Base-by-base conservation (phyloP, 2,329 filamentous ascomycete species). In the Alternaria incomplexa region DNA sequence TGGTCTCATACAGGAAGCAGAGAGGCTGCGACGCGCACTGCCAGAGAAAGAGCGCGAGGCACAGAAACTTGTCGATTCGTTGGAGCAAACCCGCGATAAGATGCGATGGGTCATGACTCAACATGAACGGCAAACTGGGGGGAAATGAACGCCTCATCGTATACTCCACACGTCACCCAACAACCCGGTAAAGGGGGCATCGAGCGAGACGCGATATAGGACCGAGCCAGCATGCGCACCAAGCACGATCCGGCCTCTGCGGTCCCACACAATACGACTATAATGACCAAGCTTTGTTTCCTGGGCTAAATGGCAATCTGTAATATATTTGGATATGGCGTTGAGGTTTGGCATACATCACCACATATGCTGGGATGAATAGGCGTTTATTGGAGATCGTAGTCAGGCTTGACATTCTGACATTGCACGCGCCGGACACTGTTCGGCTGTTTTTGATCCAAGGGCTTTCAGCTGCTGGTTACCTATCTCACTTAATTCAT, bases 91-190 rank as follows among this genome's bases (percentile, higher is more conserved):
- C n/a, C 81, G 91, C 54, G 84, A 88, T 65, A 88, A 92, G 81
- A 84, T 94, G 78, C 87, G 84, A 73, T 93, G 91, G 91, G 90
- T 91, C 13, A 84, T 93, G 67, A 70, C 74, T 7, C 75, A 78
- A 55, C 69, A 76, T 20, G 66, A 71, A 53, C 73, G 68, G 15
- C 72, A 76, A 46, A 57, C 46, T 44, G 58, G 50, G 32, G 58
- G 45, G 25, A 54, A 22, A 30, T 65, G 48, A 64, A 20, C 40
- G 9, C 12, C n/a, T 46, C 23, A n/a, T 20, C 17, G 3, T 46
- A 25, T 23, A 36, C 56, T 45, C 58, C 26, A 43, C 46, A 30
- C 10, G 17, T 55, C 44, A 46, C 32, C 13, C 53, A 47, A 22
- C 20, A 25, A 20, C 22, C 50, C 28, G 44, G 36, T 28, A 58